These are phyloP conservation scores for Tetrastigma voinierianum DNA, from an alignment of 164 flowering plant genomes.

Conservation along the genomic window DNA sequence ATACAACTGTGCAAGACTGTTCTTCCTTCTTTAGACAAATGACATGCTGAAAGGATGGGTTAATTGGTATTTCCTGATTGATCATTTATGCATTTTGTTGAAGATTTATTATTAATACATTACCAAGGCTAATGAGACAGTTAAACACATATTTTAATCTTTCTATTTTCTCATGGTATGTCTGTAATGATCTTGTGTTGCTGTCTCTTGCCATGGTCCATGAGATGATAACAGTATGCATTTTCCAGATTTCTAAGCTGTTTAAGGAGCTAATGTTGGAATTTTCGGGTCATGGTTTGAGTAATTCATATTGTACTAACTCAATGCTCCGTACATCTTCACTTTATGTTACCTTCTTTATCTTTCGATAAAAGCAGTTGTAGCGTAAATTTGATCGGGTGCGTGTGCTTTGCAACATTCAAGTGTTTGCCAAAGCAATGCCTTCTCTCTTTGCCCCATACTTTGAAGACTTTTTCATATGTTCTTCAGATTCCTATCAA, in stretches of 20 bases:
- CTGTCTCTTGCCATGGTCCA: neutral
- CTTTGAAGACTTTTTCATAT: constrained; percentile 78
- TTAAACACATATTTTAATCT: neutral
- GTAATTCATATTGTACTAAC: too few species aligned
- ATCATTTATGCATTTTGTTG: too few species aligned
- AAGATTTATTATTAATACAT: too few species aligned
- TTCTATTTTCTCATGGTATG: neutral
- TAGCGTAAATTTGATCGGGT: constrained; percentile 15
- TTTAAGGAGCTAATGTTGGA: neutral
- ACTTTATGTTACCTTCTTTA: too few species aligned
- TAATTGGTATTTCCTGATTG: too few species aligned
- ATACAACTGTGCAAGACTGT: too few species aligned
- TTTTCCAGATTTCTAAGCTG: neutral
- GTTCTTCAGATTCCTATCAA: constrained; percentile 72
- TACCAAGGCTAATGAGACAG: too few species aligned
- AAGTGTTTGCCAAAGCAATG: constrained; percentile 85
- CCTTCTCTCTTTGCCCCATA: constrained; percentile 78
- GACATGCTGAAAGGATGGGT: too few species aligned
- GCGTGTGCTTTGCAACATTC: constrained; percentile 95
- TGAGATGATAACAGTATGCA: neutral
- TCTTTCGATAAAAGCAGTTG: neutral
- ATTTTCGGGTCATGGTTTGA: neutral
- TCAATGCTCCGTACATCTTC: too few species aligned
- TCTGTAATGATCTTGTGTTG: neutral
- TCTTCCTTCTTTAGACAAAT: too few species aligned